Evolutionary conservation across 2,329 filamentous ascomycete genomes (phyloP).

Genomic region (Colletotrichum sp.): DNA sequence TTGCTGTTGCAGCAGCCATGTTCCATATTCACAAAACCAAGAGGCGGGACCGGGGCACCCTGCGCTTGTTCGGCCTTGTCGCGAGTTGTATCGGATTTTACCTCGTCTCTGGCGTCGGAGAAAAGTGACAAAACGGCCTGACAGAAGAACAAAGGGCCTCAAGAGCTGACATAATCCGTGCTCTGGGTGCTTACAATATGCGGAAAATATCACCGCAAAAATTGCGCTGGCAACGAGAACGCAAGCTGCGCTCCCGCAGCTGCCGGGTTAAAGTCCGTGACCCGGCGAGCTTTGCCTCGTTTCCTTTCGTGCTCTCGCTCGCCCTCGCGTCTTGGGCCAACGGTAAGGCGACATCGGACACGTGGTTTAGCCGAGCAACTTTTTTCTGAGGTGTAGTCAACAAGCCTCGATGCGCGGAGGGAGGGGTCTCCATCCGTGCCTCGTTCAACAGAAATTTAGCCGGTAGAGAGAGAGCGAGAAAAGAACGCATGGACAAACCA

Average conservation of each 20-base stretch:
- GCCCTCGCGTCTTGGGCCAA: background rate
- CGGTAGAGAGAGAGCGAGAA: background rate
- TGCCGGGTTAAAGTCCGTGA: background rate
- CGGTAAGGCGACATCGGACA: conserved; percentile 7
- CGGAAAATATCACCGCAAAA: background rate
- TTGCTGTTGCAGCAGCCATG: background rate
- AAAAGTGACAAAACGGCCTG: background rate
- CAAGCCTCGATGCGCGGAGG: background rate
- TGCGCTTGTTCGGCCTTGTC: background rate
- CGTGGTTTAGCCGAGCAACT: background rate
- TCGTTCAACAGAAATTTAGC: background rate
- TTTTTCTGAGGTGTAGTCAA: background rate
- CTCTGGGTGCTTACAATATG: background rate
- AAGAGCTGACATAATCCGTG: background rate
- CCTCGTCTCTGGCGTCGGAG: background rate
- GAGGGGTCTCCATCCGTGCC: background rate
- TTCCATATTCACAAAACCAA: background rate
- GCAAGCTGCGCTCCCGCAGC: background rate
- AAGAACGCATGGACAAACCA: background rate
- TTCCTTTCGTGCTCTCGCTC: background rate
- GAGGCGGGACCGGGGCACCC: background rate
- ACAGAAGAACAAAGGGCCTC: too few species aligned
- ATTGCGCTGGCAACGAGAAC: background rate
- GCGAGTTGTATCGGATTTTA: background rate
- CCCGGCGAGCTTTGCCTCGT: background rate